Evolutionary conservation across 2,329 filamentous ascomycete species (phyloP).

Genomic region (Paecilomyces formosus): DNA sequence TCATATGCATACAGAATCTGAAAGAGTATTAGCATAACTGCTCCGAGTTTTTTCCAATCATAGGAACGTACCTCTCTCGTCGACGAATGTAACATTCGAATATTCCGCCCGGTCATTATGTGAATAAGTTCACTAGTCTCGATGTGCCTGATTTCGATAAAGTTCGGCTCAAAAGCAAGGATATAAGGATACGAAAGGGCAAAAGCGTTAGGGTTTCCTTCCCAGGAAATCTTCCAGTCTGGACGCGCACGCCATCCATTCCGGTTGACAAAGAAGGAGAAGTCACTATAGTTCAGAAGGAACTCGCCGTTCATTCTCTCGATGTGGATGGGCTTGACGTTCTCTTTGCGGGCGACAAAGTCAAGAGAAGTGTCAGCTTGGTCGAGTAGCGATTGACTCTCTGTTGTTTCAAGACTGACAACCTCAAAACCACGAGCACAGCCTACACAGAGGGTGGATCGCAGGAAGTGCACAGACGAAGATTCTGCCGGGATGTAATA

Average conservation of each 20-base stretch:
- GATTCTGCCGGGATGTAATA: constrained; percentile 98
- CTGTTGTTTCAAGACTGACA: constrained; percentile 91
- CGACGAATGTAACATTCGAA: constrained; percentile 94
- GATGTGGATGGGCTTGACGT: constrained; percentile 91
- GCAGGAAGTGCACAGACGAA: constrained; percentile 96
- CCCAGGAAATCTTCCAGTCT: constrained; percentile 97
- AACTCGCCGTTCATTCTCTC: constrained; percentile 96
- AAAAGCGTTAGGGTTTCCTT: constrained; percentile 85
- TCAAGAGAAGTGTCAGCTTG: constrained; percentile 97
- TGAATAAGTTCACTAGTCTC: constrained; percentile 87
- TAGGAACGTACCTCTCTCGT: constrained; percentile 74
- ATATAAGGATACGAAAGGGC: constrained; percentile 96
- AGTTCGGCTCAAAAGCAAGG: constrained; percentile 91
- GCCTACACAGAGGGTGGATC: constrained; percentile 92
- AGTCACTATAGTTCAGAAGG: constrained; percentile 95
- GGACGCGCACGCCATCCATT: constrained; percentile 95
- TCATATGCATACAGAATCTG: constrained; percentile 98
- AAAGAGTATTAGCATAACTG: constrained; percentile 15
- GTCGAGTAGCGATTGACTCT: constrained; percentile 92
- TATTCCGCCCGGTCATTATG: constrained; percentile 93
- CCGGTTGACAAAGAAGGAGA: constrained; percentile 97
- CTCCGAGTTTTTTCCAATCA: background rate
- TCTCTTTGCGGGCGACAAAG: constrained; percentile 90
- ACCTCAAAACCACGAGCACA: constrained; percentile 96
- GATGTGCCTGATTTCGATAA: constrained; percentile 93